Conservation (phyloP, 2,329 filamentous ascomycete species). For the Lasiodiplodia sp. region DNA sequence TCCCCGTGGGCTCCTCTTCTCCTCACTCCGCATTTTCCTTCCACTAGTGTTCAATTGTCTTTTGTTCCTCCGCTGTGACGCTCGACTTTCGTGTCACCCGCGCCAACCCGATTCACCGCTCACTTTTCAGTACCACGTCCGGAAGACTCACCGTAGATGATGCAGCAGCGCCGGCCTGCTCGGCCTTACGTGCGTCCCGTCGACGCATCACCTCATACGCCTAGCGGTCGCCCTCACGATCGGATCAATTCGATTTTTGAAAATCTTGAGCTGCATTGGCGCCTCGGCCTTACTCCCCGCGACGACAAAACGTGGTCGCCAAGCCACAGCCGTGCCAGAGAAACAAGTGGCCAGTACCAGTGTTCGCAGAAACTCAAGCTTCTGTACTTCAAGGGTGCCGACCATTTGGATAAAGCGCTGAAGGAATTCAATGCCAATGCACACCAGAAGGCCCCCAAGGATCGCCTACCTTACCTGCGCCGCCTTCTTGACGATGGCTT, state of each 20-base stretch:
- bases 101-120: too few species aligned
- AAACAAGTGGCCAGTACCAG: constrained; percentile 31
- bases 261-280: neutral
- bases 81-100: neutral
- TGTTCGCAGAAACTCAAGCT: constrained; percentile 34
- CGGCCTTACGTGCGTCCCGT: neutral
- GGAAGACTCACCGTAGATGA: neutral
- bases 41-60: neutral
- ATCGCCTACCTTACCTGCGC: constrained; percentile 32
- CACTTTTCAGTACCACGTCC: neutral
- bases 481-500: constrained; percentile 32
- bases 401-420: constrained; percentile 34
- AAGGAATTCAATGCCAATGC: constrained; percentile 34
- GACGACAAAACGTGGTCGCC: constrained; percentile 37
- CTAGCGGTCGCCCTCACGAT: neutral
- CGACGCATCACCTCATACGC: neutral
- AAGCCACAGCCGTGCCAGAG: constrained; percentile 9
- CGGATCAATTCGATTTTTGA: constrained; percentile 21
- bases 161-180: neutral
- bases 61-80: neutral
- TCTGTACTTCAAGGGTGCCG: constrained; percentile 33
- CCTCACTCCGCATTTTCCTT: neutral
- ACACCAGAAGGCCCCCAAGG: constrained; percentile 1
- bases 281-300: constrained; percentile 24
- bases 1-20: neutral